Percentiles rank a stretch among this genome's conserved stretches.
These are phyloP conservation scores for Phytopythium helicoides DNA, from an alignment of 352 stramenopile genomes.

Conservation along the genomic window DNA sequence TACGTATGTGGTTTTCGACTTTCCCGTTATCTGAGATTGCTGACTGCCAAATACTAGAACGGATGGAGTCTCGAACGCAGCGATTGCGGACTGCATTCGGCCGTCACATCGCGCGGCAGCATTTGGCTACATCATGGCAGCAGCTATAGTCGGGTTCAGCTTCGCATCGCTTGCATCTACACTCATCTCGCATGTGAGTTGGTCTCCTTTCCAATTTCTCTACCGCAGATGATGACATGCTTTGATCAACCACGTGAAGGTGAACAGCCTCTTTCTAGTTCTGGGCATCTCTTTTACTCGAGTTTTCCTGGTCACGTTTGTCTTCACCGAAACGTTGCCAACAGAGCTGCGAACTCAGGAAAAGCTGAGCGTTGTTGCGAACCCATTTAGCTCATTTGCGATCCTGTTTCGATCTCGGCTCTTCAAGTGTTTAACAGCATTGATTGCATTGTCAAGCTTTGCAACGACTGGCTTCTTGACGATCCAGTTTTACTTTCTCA, in stretches of 20 bases:
- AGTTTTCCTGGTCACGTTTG: conserved; percentile 45
- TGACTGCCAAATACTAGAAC: too few relatives aligned
- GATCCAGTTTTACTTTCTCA: conserved; percentile 73
- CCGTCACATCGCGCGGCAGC: conserved; percentile 46
- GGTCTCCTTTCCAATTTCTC: neutral
- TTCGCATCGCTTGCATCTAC: conserved; percentile 39
- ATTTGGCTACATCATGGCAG: conserved; percentile 60
- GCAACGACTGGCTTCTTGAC: conserved; percentile 47
- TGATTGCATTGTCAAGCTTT: conserved; percentile 71
- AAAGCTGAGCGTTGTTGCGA: conserved; percentile 27
- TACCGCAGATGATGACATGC: conserved; percentile 25
- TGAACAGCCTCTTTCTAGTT: conserved; percentile 41
- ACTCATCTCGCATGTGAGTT: conserved; percentile 49
- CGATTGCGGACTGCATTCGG: conserved; percentile 56
- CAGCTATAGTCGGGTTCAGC: conserved; percentile 57
- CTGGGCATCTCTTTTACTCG: conserved; percentile 38
- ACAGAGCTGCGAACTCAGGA: conserved; percentile 18
- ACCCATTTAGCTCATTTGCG: conserved; percentile 53
- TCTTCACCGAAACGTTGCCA: conserved; percentile 59
- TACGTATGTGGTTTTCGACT: conserved; percentile 12
- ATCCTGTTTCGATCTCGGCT: conserved; percentile 64
- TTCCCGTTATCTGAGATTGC: too few relatives aligned
- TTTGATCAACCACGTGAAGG: too few relatives aligned
- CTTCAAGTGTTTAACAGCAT: conserved; percentile 54
- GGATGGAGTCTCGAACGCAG: conserved; percentile 49